Evolutionary conservation across 164 flowering plant genomes (phyloP).

Genomic region (Tetracentron sinense): DNA sequence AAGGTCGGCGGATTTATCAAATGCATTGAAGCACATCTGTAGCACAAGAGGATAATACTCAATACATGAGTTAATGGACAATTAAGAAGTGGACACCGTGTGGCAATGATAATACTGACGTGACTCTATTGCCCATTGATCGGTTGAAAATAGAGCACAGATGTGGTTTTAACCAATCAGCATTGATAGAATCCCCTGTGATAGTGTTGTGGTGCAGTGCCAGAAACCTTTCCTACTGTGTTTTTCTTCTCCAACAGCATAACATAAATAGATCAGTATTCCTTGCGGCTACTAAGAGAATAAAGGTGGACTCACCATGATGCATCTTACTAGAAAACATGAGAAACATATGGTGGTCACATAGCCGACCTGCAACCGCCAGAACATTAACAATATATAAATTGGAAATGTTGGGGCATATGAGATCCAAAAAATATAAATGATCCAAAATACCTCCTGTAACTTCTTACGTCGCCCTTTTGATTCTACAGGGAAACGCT

Average conservation of each 20-base stretch:
- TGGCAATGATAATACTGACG: neutral
- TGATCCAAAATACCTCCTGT: constrained; percentile 56
- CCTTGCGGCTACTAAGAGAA: neutral
- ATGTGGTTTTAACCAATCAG: neutral
- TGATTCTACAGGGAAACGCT: constrained; percentile 93
- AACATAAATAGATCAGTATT: neutral
- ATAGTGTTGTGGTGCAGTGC: neutral
- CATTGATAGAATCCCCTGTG: neutral
- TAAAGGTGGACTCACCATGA: constrained; percentile 62
- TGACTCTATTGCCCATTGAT: neutral
- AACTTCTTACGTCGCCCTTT: constrained; percentile 93
- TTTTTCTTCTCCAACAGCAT: too few species aligned
- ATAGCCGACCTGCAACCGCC: constrained; percentile 78
- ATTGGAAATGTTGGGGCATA: neutral
- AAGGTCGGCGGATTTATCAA: constrained; percentile 55
- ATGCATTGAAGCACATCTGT: constrained; percentile 60
- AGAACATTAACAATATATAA: constrained; percentile 10
- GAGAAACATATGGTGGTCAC: constrained; percentile 92
- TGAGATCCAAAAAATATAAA: neutral
- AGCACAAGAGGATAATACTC: neutral
- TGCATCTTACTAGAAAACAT: constrained; percentile 86
- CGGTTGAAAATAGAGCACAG: neutral
- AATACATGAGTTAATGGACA: neutral
- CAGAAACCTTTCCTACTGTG: neutral
- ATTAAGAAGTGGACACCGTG: neutral